A percentile compares a stretch with the other conserved stretches of the same genome.
phyloP scores from a whole-genome alignment of 768 basidiomycete species.

The Mycena galopus region DNA sequence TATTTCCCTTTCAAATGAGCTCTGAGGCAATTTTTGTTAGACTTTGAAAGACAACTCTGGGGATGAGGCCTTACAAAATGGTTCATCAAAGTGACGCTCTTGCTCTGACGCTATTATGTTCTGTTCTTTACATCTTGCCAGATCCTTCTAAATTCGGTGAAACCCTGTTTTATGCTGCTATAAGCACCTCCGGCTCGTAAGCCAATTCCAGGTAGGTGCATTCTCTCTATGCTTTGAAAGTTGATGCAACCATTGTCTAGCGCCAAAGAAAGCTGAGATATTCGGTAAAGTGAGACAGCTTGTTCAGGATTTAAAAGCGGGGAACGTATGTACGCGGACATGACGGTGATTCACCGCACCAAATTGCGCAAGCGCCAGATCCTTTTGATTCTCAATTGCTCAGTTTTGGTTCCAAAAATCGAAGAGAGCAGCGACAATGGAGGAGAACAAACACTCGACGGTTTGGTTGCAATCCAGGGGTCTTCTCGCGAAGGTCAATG shows the following conservation, averaged over 20 bases:
- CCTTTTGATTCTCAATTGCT: neutral
- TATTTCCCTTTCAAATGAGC: neutral
- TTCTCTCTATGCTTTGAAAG: neutral
- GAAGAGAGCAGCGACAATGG: neutral
- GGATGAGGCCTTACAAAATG: constrained; percentile 65
- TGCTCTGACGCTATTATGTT: neutral
- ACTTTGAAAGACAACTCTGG: constrained; percentile 48
- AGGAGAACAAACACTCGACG: neutral
- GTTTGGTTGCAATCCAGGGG: neutral
- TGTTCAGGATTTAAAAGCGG: constrained; percentile 28
- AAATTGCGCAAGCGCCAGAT: constrained; percentile 5
- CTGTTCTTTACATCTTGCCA: neutral
- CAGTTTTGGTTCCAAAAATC: neutral
- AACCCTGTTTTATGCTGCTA: constrained; percentile 81
- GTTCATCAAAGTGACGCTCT: constrained; percentile 46
- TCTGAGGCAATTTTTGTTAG: constrained; percentile 10
- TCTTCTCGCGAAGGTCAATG: constrained; percentile 7
- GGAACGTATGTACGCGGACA: constrained; percentile 4
- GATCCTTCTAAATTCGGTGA: constrained; percentile 46
- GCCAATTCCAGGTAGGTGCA: constrained; percentile 72
- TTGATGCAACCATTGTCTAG: constrained; percentile 3
- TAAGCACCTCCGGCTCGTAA: constrained; percentile 84
- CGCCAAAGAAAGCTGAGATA: constrained; percentile 34
- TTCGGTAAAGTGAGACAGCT: constrained; percentile 29
- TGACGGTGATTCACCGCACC: constrained; percentile 21